Base-by-base conservation (phyloP, 1,139 yeast species). In the Geotrichum europaeum region DNA sequence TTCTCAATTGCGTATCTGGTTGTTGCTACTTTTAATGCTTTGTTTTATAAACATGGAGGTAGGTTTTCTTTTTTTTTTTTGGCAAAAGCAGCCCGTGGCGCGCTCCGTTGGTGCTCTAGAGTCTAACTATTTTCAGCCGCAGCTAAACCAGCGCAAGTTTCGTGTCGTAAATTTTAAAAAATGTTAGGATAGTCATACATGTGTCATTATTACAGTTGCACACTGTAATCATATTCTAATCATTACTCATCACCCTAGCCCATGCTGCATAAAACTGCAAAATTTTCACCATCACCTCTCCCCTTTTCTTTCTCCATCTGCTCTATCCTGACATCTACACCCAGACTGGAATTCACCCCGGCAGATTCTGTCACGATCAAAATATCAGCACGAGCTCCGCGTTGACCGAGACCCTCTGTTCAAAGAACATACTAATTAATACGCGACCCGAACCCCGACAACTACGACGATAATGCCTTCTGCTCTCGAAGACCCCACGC, bases 401-500 rank as follows among this genome's bases (percentile, higher is more conserved):
- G 25, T 24, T 5, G 25, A 24, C 25, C 25, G 25, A 24, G 25
- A 24, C 25, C 4, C 25, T 24, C 25, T 3, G 25, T 24, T 5
- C 25, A 24, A 24, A 24, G 25, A 24, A 24, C 4, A 24, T 24
- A 24, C 4, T 24, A 24, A 24, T 24, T 24, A 24, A 24, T 24
- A 36, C 43, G 43, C 43, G 43, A 13, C 43, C 43, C 18, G n/a
- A 15, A 12, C 24, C 56, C 34, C 22, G 15, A 22, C 43, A 15
- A 36, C n/a, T n/a, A 36, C 18, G 51, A 53, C 30, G 24, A 56
- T 45, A 40, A 70, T 71, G 74, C 73, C 73, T 68, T 76, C 79
- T 47, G 79, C 76, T 64, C 68, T 76, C 60, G 80, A 76, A 65
- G 80, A 77, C 61, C 78, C 76, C 22, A 68, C 77, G 54, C 78